These are phyloP conservation scores for Cladorrhinum samala DNA, from an alignment of 495 filamentous ascomycete genomes.

Conservation along the genomic window DNA sequence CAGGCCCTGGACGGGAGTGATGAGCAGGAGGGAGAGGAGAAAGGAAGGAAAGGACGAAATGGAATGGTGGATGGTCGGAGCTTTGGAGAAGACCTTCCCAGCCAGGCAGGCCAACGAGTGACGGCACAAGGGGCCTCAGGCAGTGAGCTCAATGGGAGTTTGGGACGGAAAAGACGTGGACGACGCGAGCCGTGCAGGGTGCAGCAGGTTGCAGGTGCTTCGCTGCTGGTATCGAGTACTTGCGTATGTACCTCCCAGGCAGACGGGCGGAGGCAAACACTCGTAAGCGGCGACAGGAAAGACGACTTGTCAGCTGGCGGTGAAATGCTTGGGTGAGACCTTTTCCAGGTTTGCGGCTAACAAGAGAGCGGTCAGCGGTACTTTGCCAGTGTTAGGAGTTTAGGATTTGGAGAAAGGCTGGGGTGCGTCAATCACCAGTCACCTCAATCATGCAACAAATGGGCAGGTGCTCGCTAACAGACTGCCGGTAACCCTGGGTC, in stretches of 20 bases:
- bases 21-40: not conserved
- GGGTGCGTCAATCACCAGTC: slow-evolving; percentile 6
- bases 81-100: too few relatives aligned
- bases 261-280: slow-evolving; percentile 17
- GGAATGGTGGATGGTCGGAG: slow-evolving; percentile 7
- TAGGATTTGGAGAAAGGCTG: slow-evolving; percentile 3
- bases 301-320: slow-evolving; percentile 2
- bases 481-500: slow-evolving; percentile 3
- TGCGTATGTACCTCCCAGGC: slow-evolving; percentile 22
- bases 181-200: not conserved
- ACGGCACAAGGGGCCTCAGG: slow-evolving; percentile 8
- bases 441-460: too few relatives aligned
- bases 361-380: slow-evolving; percentile 24
- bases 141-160: not conserved
- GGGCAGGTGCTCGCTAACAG: slow-evolving; percentile 14
- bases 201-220: not conserved
- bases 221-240: slow-evolving; percentile 17
- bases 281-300: slow-evolving; percentile 2
- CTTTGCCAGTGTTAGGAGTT: slow-evolving; percentile 7
- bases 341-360: slow-evolving; percentile 15
- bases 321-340: slow-evolving; percentile 4
- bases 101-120: not conserved
- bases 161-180: not conserved
- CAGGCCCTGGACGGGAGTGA: not conserved
- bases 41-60: slow-evolving; percentile 3